Percentiles rank a stretch among this genome's conserved stretches.
Conservation (phyloP, 2,329 filamentous ascomycete species). For the Thelonectria discophora region DNA sequence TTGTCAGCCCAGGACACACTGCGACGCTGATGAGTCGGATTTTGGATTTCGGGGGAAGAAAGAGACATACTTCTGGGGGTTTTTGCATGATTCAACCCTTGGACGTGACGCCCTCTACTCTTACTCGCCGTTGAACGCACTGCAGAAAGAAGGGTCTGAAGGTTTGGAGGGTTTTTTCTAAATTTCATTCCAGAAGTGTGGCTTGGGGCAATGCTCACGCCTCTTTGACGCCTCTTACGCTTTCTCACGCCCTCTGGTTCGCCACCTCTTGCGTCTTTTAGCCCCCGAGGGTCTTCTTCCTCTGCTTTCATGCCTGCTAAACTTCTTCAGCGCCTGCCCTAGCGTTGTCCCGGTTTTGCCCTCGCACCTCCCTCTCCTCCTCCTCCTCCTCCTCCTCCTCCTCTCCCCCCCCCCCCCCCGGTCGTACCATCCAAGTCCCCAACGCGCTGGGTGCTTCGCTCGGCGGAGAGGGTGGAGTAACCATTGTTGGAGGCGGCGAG, state of each 20-base stretch:
- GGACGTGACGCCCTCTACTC: neutral
- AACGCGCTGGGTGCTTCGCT: conserved; percentile 3
- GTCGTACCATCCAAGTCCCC: conserved; percentile 19
- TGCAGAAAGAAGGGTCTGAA: too few species aligned
- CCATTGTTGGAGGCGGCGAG: neutral
- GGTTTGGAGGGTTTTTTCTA: too few species aligned
- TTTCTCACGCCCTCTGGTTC: neutral
- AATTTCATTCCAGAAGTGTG: conserved; percentile 11
- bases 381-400: too few species aligned
- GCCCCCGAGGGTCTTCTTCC: too few species aligned
- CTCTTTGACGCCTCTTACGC: neutral
- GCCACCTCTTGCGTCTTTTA: conserved; percentile 4
- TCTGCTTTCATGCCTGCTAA: too few species aligned
- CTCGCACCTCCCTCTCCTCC: too few species aligned
- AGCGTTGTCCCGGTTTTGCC: too few species aligned
- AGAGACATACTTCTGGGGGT: neutral
- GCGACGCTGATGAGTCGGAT: neutral
- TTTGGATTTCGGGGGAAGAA: neutral
- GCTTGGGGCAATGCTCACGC: neutral
- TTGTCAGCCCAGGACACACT: too few species aligned
- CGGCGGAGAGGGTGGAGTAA: conserved; percentile 13
- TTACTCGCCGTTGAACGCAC: neutral
- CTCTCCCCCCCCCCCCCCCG: too few species aligned
- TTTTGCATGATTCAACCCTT: neutral
- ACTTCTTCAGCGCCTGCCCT: conserved; percentile 12